Evolutionary conservation across 352 stramenopile species (phyloP), one percentile per base, ranked within the genome.

Genomic region (Pythium sukuiense): DNA sequence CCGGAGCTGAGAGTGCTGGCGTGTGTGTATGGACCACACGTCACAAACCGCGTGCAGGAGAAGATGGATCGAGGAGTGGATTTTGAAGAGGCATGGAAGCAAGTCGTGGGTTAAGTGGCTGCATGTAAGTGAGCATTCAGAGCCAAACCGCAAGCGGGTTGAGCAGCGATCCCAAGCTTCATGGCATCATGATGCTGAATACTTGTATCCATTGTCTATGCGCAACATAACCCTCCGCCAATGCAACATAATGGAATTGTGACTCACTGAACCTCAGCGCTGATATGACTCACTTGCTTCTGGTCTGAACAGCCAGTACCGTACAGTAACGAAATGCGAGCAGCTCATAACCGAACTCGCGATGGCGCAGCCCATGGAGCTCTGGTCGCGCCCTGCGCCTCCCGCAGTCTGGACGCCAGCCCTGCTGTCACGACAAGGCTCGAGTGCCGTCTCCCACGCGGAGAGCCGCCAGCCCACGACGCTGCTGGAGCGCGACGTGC

Each of bases 1-100:
- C 67, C 67, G 9, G 69, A 73, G 30, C 70, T 87, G n/a, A 45
- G 68, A 14, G 81, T 88, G 43, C 76, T 91, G 37, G 73, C 79
- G 70, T 87, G 76, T 67, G 65, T 91, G 35, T 91, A 73, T 46
- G 66, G 66, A 7, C n/a, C 26, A 0, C 20, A 73, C 24, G 32
- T 69, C 11, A 66, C 56, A 9, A 50, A 64, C 20, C 12, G 13
- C 1, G 66, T 73, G 14, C 54, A 63, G 20, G 18, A 57, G 20
- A 39, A 59, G 26, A 53, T 73, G 16, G 55, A 61, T 30, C 20
- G 45, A 13, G 58, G 56, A 20, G 2, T 45, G 14, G 6, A 9
- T 7, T 68, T 68, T 52, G 61, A 32, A 1, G 43, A 52, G 32
- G 61, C 61, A 2, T 68, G 61, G 61, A 57, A 55, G 52, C 20